Evolutionary conservation across 805 yeast genomes (phyloP), one percentile per base, ranked within the genome.

Genomic region (Ogataea corticis): DNA sequence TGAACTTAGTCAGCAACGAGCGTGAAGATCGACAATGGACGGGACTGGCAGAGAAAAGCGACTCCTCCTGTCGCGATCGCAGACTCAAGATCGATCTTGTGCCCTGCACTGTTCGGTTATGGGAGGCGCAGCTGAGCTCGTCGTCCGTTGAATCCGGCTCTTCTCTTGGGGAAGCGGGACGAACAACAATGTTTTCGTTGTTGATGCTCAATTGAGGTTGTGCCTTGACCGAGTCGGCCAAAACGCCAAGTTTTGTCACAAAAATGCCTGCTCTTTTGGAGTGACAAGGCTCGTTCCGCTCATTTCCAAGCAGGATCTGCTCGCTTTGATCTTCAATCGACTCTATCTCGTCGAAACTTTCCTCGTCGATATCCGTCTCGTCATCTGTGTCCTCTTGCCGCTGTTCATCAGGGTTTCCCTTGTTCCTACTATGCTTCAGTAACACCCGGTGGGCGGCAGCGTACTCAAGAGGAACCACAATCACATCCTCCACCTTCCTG

Each of bases 191-290:
- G 21, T 50, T 51, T 33, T 42, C 46, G 33, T 41, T 43, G 40
- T 51, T 56, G 27, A 56, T n/a, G 14, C 55, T 42, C 9, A 51
- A 21, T 23, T 45, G 43, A 3, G 62, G 59, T 14, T 42, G 45
- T 2, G 58, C 44, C 32, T 58, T 58, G 33, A 46, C 34, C 1
- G 59, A 51, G 18, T 58, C 57, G 4, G 61, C 40, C n/a, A 56
- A 29, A 1, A 58, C 43, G 3, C 61, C 62, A 2, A 44, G 13
- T 5, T 44, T 44, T 2, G 62, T 58, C 36, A 56, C 48, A 7
- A 51, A 30, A 2, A 51, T 41, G 15, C 49, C 51, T 3, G 28
- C 7, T 10, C 15, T 17, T 9, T 33, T n/a, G 9, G 4, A 4
- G 33, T 11, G 23, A 21, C 21, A 12, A 7, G 17, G 30, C 29